phyloP scores from a whole-genome alignment of 164 flowering plant genomes.

The Annona squamosa region DNA sequence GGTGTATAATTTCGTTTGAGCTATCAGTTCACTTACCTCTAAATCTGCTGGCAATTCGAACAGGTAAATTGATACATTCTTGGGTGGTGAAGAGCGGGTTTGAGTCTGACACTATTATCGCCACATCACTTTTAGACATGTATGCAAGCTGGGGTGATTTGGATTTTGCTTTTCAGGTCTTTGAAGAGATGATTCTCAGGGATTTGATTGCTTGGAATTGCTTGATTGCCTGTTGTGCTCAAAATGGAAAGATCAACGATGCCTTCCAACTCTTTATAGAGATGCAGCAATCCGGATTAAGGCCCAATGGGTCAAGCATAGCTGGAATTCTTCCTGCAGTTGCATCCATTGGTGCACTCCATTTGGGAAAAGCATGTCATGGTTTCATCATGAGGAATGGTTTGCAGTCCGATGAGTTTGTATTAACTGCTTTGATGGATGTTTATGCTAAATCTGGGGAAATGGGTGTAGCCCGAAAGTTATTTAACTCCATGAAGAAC shows the following conservation, averaged over 20 bases:
- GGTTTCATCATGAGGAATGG: constrained; percentile 6
- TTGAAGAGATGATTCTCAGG: constrained; percentile 9
- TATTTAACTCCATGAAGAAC: constrained; percentile 2
- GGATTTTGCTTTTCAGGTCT: constrained; percentile 2
- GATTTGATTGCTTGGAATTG: constrained; percentile 16
- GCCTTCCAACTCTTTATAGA: constrained; percentile 8
- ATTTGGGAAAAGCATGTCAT: constrained; percentile 9
- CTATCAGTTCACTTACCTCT: not conserved
- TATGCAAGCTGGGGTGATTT: constrained; percentile 10
- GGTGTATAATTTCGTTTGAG: not conserved
- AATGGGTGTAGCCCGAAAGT: constrained; percentile 4
- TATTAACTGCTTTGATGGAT: constrained; percentile 12
- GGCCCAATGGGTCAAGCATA: constrained; percentile 11
- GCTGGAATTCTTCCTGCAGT: constrained; percentile 13
- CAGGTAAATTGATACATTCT: constrained; percentile 11
- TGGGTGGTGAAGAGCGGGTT: constrained; percentile 11
- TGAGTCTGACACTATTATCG: not conserved
- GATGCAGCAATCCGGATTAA: constrained; percentile 7
- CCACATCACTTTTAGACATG: constrained; percentile 14
- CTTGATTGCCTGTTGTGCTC: constrained; percentile 11
- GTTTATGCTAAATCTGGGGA: constrained; percentile 13
- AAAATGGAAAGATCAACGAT: constrained; percentile 8
- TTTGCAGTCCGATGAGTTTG: constrained; percentile 12
- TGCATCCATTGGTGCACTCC: constrained; percentile 7
- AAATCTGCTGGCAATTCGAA: not conserved